These are phyloP conservation scores for Kwoniella sp. DNA, from an alignment of 768 basidiomycete species.

Conservation along the genomic window DNA sequence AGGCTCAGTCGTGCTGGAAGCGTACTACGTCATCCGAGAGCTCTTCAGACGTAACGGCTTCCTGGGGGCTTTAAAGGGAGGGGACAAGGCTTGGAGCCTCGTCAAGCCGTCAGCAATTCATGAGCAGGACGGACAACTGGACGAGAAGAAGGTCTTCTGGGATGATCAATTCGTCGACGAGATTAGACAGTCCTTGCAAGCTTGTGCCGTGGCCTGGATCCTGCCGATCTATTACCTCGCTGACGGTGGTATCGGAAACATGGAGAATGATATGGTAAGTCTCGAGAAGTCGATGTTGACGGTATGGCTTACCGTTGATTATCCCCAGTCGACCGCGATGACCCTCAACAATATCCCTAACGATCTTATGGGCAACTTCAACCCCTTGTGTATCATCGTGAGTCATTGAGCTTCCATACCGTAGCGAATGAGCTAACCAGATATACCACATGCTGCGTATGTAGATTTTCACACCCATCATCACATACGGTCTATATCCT, in stretches of 20 bases:
- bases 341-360: constrained; percentile 48
- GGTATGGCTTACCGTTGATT: no score
- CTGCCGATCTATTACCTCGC: constrained; percentile 52
- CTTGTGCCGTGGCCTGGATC: constrained; percentile 50
- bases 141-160: constrained; percentile 39
- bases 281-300: not conserved
- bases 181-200: constrained; percentile 44
- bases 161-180: constrained; percentile 56
- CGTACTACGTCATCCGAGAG: constrained; percentile 30
- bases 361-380: constrained; percentile 51
- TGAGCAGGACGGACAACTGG: constrained; percentile 18
- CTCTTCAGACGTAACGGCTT: constrained; percentile 41
- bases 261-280: constrained; percentile 45
- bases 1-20: constrained; percentile 49
- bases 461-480: constrained; percentile 42
- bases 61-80: constrained; percentile 20
- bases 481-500: constrained; percentile 42
- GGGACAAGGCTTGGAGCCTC: constrained; percentile 45
- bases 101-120: constrained; percentile 44
- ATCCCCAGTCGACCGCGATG: constrained; percentile 41
- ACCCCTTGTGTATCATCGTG: constrained; percentile 41
- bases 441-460: not conserved
- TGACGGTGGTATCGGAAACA: constrained; percentile 49
- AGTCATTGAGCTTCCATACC: no score
- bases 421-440: no score